Conservation (phyloP, 306 rosid genomes). For the Trifolium subterraneum region DNA sequence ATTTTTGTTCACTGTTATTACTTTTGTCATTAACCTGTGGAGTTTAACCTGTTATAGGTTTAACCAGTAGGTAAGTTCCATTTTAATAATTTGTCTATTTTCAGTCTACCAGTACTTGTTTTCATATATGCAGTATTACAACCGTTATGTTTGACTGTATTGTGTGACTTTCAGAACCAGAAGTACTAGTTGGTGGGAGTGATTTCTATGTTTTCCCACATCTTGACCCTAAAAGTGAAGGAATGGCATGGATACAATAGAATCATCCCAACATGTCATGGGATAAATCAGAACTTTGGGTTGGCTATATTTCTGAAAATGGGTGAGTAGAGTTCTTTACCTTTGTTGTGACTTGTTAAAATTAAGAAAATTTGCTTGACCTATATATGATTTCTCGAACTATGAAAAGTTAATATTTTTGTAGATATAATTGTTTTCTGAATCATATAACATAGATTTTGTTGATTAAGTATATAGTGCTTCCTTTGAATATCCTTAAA, state of each 20-base stretch:
- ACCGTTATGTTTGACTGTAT: conserved; percentile 32
- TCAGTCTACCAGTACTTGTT: conserved; percentile 25
- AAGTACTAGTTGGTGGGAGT: conserved; percentile 70
- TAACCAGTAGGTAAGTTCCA: too few species aligned
- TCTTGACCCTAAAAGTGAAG: conserved; percentile 69
- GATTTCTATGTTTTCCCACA: conserved; percentile 98
- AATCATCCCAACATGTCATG: conserved; percentile 94
- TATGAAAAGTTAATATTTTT: conserved; percentile 25
- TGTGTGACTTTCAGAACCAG: conserved; percentile 64
- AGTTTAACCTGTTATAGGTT: too few species aligned
- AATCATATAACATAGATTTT: background rate
- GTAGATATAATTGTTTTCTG: conserved; percentile 8
- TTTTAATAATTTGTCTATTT: conserved; percentile 10
- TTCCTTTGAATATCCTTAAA: conserved; percentile 20
- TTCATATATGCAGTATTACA: too few species aligned
- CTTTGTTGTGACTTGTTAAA: conserved; percentile 12
- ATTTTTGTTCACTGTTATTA: too few species aligned
- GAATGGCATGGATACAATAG: conserved; percentile 97
- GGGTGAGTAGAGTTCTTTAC: conserved; percentile 66
- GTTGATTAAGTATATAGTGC: conserved; percentile 5
- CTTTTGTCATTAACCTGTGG: too few species aligned
- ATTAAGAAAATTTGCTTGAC: background rate
- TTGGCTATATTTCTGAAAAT: conserved; percentile 84
- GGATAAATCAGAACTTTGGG: conserved; percentile 97
- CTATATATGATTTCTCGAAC: background rate